Conservation (phyloP, 2,329 filamentous ascomycete genomes). For the Arthrobotrys musiformis region DNA sequence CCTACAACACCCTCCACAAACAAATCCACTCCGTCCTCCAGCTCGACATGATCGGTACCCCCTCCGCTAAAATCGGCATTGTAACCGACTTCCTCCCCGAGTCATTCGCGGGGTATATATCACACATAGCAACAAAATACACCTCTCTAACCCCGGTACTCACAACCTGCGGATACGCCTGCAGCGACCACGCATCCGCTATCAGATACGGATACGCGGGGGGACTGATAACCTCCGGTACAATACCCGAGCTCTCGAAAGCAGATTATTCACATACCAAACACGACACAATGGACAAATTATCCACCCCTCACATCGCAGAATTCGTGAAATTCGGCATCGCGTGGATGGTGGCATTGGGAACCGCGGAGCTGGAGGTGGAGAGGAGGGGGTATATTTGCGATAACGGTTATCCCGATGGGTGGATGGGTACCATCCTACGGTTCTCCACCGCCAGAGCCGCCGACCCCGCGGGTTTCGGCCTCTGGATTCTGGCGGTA, state of each 20-base stretch:
- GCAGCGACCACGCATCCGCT: constrained; percentile 78
- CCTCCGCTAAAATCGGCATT: constrained; percentile 59
- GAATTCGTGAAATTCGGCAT: constrained; percentile 32
- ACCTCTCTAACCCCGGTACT: constrained; percentile 59
- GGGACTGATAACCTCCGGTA: constrained; percentile 23
- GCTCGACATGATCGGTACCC: constrained; percentile 64
- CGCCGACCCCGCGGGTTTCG: constrained; percentile 41
- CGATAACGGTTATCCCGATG: constrained; percentile 45
- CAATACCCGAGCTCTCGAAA: background rate
- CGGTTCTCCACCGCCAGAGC: constrained; percentile 42
- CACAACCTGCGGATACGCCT: constrained; percentile 79
- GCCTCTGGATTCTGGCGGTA: constrained; percentile 29
- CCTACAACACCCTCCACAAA: constrained; percentile 61
- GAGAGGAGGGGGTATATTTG: constrained; percentile 27
- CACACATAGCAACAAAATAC: constrained; percentile 63
- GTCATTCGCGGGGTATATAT: constrained; percentile 62
- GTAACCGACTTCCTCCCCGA: constrained; percentile 64
- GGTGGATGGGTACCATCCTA: constrained; percentile 28
- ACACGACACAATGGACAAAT: constrained; percentile 16
- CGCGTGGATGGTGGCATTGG: constrained; percentile 26
- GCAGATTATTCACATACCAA: constrained; percentile 37
- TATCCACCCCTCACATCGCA: constrained; percentile 7
- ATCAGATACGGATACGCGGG: constrained; percentile 74
- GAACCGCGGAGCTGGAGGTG: background rate
- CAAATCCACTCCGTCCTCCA: constrained; percentile 65